Conservation (phyloP, 1,284 basidiomycete species). For the Ganoderma boninense region DNA sequence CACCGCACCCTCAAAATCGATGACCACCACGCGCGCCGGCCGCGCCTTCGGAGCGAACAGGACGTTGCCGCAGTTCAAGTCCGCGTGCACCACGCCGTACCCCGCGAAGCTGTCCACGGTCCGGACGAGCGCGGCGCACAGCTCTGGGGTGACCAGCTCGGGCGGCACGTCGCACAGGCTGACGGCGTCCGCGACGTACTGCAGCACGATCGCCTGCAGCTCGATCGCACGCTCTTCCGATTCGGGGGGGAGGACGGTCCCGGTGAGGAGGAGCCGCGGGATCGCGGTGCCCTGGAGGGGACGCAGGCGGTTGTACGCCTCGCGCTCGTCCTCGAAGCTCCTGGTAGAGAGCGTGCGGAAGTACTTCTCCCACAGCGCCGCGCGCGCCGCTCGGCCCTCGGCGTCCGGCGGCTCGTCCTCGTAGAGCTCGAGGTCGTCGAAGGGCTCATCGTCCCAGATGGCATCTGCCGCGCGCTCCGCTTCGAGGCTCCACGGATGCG, state of each 20-base stretch:
- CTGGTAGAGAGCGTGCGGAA: too few relatives aligned
- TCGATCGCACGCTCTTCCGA: conserved; percentile 15
- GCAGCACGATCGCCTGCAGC: conserved; percentile 13
- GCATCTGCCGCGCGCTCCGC: conserved; percentile 6
- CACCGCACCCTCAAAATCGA: not conserved
- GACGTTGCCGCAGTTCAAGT: not conserved
- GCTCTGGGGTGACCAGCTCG: not conserved
- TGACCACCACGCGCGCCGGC: not conserved
- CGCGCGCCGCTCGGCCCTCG: too few relatives aligned
- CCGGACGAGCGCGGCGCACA: conserved; percentile 12
- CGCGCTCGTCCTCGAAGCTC: conserved; percentile 9
- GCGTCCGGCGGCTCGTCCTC: too few relatives aligned
- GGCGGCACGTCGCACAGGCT: conserved; percentile 3
- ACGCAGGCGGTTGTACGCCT: conserved; percentile 12
- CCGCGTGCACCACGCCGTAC: too few relatives aligned
- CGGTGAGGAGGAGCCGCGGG: conserved; percentile 11
- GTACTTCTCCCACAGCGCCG: too few relatives aligned
- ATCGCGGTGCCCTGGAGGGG: conserved; percentile 17
- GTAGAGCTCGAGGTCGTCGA: too few relatives aligned
- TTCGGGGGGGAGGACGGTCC: conserved; percentile 6
- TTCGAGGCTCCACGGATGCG: conserved; percentile 18
- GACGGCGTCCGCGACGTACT: conserved; percentile 24
- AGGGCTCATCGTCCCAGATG: too few relatives aligned
- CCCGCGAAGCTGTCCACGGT: too few relatives aligned
- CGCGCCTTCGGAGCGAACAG: not conserved